Evolutionary conservation across 495 filamentous ascomycete genomes (phyloP).

Genomic region (Penicillium argentinense): DNA sequence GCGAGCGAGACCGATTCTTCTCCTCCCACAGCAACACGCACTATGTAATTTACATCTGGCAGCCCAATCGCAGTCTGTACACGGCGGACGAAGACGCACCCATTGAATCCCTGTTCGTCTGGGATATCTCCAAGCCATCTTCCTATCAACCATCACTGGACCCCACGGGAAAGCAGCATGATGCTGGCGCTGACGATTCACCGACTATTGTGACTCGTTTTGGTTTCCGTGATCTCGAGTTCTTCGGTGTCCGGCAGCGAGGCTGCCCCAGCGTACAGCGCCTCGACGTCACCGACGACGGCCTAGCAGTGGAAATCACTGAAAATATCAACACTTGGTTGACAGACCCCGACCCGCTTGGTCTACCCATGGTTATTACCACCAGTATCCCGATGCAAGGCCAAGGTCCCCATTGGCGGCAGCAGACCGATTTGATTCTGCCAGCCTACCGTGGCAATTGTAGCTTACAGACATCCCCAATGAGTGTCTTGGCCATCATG

Average conservation of each 20-base stretch:
- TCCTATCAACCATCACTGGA: slow-evolving; percentile 56
- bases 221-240: slow-evolving; percentile 54
- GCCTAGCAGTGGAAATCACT: slow-evolving; percentile 45
- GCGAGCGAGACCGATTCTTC: slow-evolving; percentile 61
- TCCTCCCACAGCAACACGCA: slow-evolving; percentile 61
- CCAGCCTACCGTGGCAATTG: slow-evolving; percentile 39
- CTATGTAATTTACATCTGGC: slow-evolving; percentile 69
- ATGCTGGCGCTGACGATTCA: slow-evolving; percentile 33
- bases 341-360: slow-evolving; percentile 28
- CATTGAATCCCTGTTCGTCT: slow-evolving; percentile 62
- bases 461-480: slow-evolving; percentile 27
- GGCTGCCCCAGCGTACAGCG: slow-evolving; percentile 52
- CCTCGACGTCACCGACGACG: slow-evolving; percentile 51
- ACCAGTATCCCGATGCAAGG: slow-evolving; percentile 57
- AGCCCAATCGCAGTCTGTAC: slow-evolving; percentile 59
- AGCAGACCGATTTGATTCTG: slow-evolving; percentile 43
- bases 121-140: slow-evolving; percentile 62
- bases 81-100: slow-evolving; percentile 56
- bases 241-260: slow-evolving; percentile 58
- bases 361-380: slow-evolving; percentile 35
- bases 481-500: slow-evolving; percentile 16
- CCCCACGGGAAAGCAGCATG: slow-evolving; percentile 40
- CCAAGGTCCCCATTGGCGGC: slow-evolving; percentile 53
- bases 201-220: slow-evolving; percentile 57
- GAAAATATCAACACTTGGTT: slow-evolving; percentile 49